phyloP scores from a whole-genome alignment of 1,284 basidiomycete species.

The Cystobasidium pallidum region DNA sequence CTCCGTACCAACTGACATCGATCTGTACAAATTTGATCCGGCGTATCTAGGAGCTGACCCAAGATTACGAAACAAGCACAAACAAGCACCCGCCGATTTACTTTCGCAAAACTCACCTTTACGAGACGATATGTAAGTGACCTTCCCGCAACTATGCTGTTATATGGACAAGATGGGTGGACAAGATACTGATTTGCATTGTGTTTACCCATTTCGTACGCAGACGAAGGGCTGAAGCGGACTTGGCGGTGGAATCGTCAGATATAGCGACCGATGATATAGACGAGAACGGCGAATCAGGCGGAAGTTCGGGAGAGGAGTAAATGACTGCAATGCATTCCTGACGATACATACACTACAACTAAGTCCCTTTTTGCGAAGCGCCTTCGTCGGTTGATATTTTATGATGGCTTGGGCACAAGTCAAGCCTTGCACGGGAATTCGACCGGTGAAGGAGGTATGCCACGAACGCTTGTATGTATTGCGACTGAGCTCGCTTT shows the following conservation, averaged over 20 bases:
- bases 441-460: too few species aligned
- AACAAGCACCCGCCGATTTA: conserved; percentile 21
- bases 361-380: too few species aligned
- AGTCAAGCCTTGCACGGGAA: too few species aligned
- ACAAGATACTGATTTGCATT: neutral
- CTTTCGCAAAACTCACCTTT: conserved; percentile 20
- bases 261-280: conserved; percentile 38
- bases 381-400: too few species aligned
- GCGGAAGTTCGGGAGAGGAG: conserved; percentile 43
- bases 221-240: conserved; percentile 38
- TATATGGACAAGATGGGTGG: neutral
- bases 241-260: conserved; percentile 28
- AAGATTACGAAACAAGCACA: conserved; percentile 42
- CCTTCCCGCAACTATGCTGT: neutral
- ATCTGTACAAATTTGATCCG: too few species aligned
- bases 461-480: neutral
- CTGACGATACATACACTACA: neutral
- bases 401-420: neutral
- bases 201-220: neutral
- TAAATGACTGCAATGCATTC: neutral
- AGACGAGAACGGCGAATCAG: conserved; percentile 36
- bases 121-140: conserved; percentile 37
- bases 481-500: neutral
- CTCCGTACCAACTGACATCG: too few species aligned
- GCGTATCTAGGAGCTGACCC: conserved; percentile 28